Evolutionary conservation across 192 early-diverging fungal species (phyloP).

Genomic region (Podila minutissima): DNA sequence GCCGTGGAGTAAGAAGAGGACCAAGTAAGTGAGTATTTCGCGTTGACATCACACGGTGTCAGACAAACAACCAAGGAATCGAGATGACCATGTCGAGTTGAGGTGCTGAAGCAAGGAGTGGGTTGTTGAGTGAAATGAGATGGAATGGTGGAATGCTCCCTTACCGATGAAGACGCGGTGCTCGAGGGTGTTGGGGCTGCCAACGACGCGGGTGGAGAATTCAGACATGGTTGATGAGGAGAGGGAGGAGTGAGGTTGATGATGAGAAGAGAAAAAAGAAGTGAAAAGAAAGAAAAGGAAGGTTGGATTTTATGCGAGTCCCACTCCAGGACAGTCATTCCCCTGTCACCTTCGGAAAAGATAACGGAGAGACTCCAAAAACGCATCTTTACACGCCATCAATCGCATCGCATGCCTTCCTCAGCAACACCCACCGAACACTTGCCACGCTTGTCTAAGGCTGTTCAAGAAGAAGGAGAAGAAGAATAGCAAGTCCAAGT

Average conservation of each 20-base stretch:
- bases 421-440: no score
- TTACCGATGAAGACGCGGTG: constrained; percentile 90
- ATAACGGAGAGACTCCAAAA: no score
- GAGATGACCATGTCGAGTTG: no score
- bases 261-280: not conserved
- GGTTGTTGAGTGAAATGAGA: no score
- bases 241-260: constrained; percentile 5
- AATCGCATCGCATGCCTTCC: no score
- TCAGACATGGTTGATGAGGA: constrained; percentile 58
- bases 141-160: not conserved
- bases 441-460: no score
- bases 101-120: not conserved
- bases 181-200: constrained; percentile 89
- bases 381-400: no score
- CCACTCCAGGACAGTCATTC: not conserved
- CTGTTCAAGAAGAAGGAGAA: no score
- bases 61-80: no score
- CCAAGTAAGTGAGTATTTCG: not conserved
- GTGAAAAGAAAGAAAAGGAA: constrained; percentile 18
- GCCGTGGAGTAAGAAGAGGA: constrained; percentile 10
- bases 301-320: not conserved
- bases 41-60: no score
- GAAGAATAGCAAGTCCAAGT: no score
- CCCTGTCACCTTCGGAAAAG: not conserved
- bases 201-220: constrained; percentile 86